These are phyloP conservation scores for Myrmaecium sp. DNA, from an alignment of 2,329 filamentous ascomycete genomes.

Conservation along the genomic window DNA sequence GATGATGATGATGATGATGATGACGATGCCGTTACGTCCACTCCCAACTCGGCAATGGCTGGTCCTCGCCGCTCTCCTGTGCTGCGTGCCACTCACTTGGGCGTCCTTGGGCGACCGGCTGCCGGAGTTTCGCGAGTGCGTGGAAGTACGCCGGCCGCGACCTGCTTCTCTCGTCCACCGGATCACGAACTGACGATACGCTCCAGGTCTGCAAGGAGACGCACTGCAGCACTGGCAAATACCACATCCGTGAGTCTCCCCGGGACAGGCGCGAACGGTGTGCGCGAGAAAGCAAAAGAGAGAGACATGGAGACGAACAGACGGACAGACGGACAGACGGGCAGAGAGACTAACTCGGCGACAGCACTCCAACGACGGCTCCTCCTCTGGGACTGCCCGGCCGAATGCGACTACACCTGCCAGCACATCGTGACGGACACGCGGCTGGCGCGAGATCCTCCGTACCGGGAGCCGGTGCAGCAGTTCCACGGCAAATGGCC, in stretches of 20 bases:
- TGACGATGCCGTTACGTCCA: too few relatives aligned
- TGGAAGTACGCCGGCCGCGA: conserved; percentile 47
- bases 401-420: conserved; percentile 96
- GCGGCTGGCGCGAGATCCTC: conserved; percentile 48
- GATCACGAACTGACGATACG: background rate
- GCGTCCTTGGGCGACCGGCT: conserved; percentile 74
- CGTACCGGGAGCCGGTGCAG: conserved; percentile 50
- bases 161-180: background rate
- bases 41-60: too few relatives aligned
- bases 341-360: conserved; percentile 7
- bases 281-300: conserved; percentile 1
- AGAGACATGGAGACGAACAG: conserved; percentile 2
- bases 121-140: conserved; percentile 74
- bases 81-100: too few relatives aligned
- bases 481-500: conserved; percentile 99
- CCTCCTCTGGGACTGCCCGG: conserved; percentile 78
- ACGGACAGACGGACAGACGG: background rate
- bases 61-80: too few relatives aligned
- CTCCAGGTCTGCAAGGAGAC: conserved; percentile 58
- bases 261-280: background rate
- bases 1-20: too few relatives aligned
- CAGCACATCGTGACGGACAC: conserved; percentile 74
- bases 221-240: conserved; percentile 56
- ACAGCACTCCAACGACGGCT: conserved; percentile 69
- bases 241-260: conserved; percentile 46